These are phyloP conservation scores for Neurospora hispaniola DNA, from an alignment of 495 filamentous ascomycete genomes.

Conservation along the genomic window DNA sequence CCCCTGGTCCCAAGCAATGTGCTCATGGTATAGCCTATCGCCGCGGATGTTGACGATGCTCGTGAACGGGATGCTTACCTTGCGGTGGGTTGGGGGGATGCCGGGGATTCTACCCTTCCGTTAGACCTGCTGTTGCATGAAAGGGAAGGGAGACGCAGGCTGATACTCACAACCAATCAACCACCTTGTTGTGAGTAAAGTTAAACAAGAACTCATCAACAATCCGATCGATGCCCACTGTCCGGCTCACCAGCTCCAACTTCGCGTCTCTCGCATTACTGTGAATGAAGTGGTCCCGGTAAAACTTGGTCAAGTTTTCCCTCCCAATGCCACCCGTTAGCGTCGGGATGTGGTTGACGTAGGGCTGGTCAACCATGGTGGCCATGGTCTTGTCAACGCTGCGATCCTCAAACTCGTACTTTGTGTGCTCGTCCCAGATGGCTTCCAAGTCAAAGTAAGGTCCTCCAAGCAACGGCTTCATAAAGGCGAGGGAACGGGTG, in stretches of 20 bases:
- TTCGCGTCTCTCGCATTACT: conserved; percentile 55
- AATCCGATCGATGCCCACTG: conserved; percentile 45
- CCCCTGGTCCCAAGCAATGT: conserved; percentile 84
- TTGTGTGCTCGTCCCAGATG: conserved; percentile 51
- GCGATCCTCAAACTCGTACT: conserved; percentile 42
- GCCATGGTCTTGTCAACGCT: conserved; percentile 45
- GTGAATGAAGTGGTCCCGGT: conserved; percentile 63
- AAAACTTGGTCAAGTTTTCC: conserved; percentile 57
- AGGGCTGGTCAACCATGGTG: conserved; percentile 50
- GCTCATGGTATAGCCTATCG: conserved; percentile 67
- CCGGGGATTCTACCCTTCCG: conserved; percentile 45
- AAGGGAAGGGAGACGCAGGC: background rate
- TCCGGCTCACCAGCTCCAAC: conserved; percentile 63
- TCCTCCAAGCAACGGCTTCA: conserved; percentile 39
- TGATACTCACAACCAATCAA: conserved; percentile 58
- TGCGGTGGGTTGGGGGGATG: conserved; percentile 56
- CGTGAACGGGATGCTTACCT: conserved; percentile 61
- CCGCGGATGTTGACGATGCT: conserved; percentile 66
- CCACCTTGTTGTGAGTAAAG: conserved; percentile 60
- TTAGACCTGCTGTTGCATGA: background rate
- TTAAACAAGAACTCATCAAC: conserved; percentile 48
- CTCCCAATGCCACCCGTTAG: conserved; percentile 65
- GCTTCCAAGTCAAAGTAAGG: conserved; percentile 49
- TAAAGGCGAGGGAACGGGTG: conserved; percentile 39
- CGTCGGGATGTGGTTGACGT: conserved; percentile 49